Evolutionary conservation across 2,329 filamentous ascomycete genomes (phyloP).

Genomic region (Septoria petroselini): DNA sequence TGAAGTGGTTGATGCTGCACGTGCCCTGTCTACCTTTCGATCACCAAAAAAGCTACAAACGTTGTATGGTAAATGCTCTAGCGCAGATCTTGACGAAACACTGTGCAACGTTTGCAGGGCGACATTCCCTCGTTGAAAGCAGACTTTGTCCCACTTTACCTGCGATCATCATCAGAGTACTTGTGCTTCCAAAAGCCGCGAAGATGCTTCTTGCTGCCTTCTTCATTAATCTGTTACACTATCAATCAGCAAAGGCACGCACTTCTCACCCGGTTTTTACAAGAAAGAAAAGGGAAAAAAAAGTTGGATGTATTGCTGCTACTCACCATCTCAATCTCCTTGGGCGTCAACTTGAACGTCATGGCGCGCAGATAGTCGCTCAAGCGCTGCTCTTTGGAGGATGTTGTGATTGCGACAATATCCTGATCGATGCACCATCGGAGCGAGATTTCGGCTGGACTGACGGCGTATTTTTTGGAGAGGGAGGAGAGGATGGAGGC

Average conservation of each 20-base stretch:
- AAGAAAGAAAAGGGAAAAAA: no score
- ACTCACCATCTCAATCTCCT: conserved; percentile 51
- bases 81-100: no score
- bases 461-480: conserved; percentile 61
- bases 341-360: conserved; percentile 58
- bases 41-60: no score
- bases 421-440: conserved; percentile 62
- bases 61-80: no score
- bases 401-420: conserved; percentile 58
- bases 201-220: conserved; percentile 51
- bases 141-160: conserved; percentile 24
- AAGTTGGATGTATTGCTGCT: no score
- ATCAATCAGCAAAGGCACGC: no score
- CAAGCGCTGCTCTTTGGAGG: conserved; percentile 57
- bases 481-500: conserved; percentile 52
- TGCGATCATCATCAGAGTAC: conserved; percentile 45
- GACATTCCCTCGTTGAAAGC: no score
- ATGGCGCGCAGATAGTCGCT: conserved; percentile 56
- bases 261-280: no score
- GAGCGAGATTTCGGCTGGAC: conserved; percentile 55
- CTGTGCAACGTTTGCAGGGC: no score
- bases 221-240: conserved; percentile 47
- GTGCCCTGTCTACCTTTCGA: no score
- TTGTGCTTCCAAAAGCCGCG: conserved; percentile 54
- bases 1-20: no score